Percentiles rank a stretch among this genome's conserved stretches.
Evolutionary conservation across 331 rosid species (phyloP).

Genomic region (Erythrophleum ivorense): DNA sequence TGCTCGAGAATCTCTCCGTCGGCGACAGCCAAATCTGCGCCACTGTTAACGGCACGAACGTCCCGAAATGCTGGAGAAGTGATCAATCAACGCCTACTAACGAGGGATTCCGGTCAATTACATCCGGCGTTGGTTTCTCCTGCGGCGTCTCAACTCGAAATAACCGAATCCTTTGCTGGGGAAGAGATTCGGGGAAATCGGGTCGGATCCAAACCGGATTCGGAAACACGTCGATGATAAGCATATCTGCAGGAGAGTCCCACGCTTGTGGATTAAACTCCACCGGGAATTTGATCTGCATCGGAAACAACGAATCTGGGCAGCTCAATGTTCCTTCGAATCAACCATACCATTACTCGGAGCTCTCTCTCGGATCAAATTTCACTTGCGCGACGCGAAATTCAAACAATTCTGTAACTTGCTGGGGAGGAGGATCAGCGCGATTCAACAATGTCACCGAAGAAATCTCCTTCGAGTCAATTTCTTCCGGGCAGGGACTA

Average conservation of each 20-base stretch:
- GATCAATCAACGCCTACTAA: constrained; percentile 30
- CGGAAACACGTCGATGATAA: constrained; percentile 56
- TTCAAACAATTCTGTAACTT: constrained; percentile 59
- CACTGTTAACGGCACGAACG: constrained; percentile 50
- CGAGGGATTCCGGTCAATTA: constrained; percentile 54
- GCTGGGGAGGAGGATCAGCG: constrained; percentile 82
- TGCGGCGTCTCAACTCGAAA: constrained; percentile 66
- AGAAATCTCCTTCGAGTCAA: constrained; percentile 56
- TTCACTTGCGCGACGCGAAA: constrained; percentile 70
- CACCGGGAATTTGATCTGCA: constrained; percentile 62
- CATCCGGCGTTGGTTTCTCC: constrained; percentile 83
- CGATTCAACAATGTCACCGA: constrained; percentile 41
- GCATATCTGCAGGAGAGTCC: constrained; percentile 63
- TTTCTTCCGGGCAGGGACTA: constrained; percentile 69
- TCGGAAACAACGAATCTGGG: constrained; percentile 65
- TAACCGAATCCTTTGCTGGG: constrained; percentile 68
- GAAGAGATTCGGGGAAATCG: constrained; percentile 45
- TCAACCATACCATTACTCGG: constrained; percentile 46
- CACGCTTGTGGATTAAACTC: constrained; percentile 76
- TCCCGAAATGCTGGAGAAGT: constrained; percentile 69
- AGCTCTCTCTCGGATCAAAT: constrained; percentile 63
- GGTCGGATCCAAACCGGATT: constrained; percentile 51
- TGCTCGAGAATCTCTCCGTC: constrained; percentile 61
- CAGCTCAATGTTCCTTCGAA: constrained; percentile 63
- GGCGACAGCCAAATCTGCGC: constrained; percentile 80